Percentiles rank a stretch among this genome's conserved stretches.
Evolutionary conservation across 2,329 filamentous ascomycete species (phyloP).

Genomic region (Aspergillus ochraceoroseus): DNA sequence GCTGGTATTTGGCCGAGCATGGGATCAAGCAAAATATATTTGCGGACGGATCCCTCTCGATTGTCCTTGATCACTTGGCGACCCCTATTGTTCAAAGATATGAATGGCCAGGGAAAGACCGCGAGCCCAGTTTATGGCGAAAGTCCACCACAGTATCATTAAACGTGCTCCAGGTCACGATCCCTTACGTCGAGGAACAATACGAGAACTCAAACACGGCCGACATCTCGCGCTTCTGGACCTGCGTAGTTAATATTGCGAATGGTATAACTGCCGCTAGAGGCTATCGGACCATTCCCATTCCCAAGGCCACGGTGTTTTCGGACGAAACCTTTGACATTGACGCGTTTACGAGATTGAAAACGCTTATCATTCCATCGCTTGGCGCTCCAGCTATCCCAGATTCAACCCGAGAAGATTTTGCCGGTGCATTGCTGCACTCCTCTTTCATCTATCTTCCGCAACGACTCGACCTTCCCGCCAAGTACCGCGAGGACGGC

Average conservation of each 20-base stretch:
- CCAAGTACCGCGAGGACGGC: constrained; percentile 40
- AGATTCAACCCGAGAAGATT: constrained; percentile 62
- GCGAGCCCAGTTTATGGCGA: constrained; percentile 69
- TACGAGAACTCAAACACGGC: constrained; percentile 28
- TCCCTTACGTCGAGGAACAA: constrained; percentile 55
- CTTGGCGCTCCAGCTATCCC: constrained; percentile 63
- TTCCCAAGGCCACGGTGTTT: constrained; percentile 47
- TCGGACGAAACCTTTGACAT: constrained; percentile 81
- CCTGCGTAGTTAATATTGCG: constrained; percentile 58
- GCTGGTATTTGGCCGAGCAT: constrained; percentile 39
- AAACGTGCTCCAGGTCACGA: constrained; percentile 60
- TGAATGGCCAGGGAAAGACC: constrained; percentile 65
- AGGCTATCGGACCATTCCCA: constrained; percentile 45
- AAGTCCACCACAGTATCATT: constrained; percentile 69
- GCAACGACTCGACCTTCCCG: constrained; percentile 57
- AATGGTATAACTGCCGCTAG: constrained; percentile 67
- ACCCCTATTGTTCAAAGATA: constrained; percentile 76
- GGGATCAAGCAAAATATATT: constrained; percentile 63
- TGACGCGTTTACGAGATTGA: constrained; percentile 62
- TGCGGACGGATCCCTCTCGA: constrained; percentile 59
- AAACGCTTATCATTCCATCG: constrained; percentile 64
- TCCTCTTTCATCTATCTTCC: constrained; percentile 74
- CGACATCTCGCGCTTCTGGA: constrained; percentile 62
- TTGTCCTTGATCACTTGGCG: constrained; percentile 62
- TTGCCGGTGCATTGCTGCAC: constrained; percentile 70